Evolutionary conservation across 2,329 filamentous ascomycete species (phyloP).

Genomic region (Lecanicillium sp.): DNA sequence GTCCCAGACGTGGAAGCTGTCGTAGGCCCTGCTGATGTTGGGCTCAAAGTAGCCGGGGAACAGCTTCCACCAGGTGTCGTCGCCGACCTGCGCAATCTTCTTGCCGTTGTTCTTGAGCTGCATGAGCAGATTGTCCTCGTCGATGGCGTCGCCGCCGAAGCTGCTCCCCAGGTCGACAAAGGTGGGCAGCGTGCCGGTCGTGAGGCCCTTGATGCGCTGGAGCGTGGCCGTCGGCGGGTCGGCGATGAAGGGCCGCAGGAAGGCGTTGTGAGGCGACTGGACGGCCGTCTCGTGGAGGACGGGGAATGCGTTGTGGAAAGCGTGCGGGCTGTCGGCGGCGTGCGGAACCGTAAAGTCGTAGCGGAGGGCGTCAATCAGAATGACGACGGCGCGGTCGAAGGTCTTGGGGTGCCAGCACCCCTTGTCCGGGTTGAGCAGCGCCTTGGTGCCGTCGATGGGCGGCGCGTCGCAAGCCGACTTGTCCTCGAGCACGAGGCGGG

Average conservation of each 20-base stretch:
- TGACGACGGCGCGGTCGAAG: conserved; percentile 84
- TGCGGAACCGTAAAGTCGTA: conserved; percentile 92
- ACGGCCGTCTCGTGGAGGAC: conserved; percentile 79
- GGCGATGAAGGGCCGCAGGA: conserved; percentile 90
- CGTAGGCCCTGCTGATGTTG: conserved; percentile 80
- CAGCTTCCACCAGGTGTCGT: conserved; percentile 92
- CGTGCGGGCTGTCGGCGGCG: conserved; percentile 33
- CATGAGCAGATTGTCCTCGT: conserved; percentile 76
- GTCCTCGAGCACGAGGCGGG: conserved; percentile 71
- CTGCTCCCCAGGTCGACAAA: conserved; percentile 93
- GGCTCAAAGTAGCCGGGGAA: conserved; percentile 92
- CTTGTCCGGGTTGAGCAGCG: conserved; percentile 41
- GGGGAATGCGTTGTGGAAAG: conserved; percentile 82
- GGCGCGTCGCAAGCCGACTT: conserved; percentile 64
- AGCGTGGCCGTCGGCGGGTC: conserved; percentile 93
- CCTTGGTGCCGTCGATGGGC: conserved; percentile 50
- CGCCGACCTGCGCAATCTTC: conserved; percentile 87
- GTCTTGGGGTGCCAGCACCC: conserved; percentile 97
- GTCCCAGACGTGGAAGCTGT: conserved; percentile 98
- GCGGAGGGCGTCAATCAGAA: conserved; percentile 87
- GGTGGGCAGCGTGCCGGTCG: conserved; percentile 89
- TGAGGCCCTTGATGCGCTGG: conserved; percentile 87
- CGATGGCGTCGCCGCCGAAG: conserved; percentile 90
- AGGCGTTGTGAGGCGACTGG: conserved; percentile 70
- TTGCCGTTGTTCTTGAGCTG: conserved; percentile 59